phyloP scores from a whole-genome alignment of 2,329 filamentous ascomycete genomes.

The Boeremia exigua region DNA sequence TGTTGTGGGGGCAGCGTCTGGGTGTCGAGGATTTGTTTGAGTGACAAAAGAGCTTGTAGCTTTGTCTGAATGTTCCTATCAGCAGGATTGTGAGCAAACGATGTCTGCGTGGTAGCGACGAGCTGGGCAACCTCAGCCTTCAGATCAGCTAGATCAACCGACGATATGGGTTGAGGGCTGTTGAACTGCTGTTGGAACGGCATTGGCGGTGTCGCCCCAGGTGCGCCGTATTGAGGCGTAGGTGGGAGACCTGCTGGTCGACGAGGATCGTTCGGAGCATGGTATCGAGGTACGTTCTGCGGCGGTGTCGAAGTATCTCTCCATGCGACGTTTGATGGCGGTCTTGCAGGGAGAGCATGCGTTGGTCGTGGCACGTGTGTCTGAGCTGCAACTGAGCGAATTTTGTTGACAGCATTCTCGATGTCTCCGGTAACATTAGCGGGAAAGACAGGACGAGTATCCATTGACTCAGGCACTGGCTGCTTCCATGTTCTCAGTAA shows the following conservation, averaged over 20 bases:
- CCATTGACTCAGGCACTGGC: constrained; percentile 90
- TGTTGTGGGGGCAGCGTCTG: constrained; percentile 81
- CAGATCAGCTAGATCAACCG: constrained; percentile 64
- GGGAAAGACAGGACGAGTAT: constrained; percentile 90
- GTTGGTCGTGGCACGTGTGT: constrained; percentile 58
- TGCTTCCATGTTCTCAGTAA: constrained; percentile 99
- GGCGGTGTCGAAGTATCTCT: constrained; percentile 79
- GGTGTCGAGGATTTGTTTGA: constrained; percentile 79
- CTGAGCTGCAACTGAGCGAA: constrained; percentile 67
- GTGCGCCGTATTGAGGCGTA: constrained; percentile 37
- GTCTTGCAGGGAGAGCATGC: constrained; percentile 46
- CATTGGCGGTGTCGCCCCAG: constrained; percentile 32
- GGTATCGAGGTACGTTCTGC: constrained; percentile 42
- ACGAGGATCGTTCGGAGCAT: constrained; percentile 43
- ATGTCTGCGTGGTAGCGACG: constrained; percentile 73
- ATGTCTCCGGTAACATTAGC: constrained; percentile 87
- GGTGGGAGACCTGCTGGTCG: constrained; percentile 33
- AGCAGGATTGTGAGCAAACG: constrained; percentile 77
- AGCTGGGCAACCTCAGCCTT: constrained; percentile 83
- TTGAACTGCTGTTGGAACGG: constrained; percentile 44
- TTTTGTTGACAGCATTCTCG: constrained; percentile 91
- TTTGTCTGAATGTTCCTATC: constrained; percentile 78
- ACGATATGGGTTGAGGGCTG: constrained; percentile 34
- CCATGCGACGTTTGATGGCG: constrained; percentile 63
- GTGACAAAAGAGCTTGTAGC: constrained; percentile 82